Conservation (phyloP, 139 green algal genomes). For the Tetradesmus lagerheimii region DNA sequence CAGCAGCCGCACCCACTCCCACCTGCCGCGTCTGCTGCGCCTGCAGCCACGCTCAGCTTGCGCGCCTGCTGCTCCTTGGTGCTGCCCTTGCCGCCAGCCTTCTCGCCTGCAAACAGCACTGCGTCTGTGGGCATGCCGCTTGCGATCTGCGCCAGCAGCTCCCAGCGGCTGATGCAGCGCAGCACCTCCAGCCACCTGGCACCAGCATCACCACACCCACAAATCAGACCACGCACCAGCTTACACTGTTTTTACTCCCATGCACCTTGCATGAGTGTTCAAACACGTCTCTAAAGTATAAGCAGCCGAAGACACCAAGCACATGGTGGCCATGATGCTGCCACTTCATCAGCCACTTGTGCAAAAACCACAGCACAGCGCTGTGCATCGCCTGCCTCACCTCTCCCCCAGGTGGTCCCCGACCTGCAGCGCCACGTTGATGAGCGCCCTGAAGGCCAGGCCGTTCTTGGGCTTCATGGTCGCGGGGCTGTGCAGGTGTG, state of each 20-base stretch:
- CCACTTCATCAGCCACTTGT: too few relatives aligned
- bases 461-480: conserved; percentile 89
- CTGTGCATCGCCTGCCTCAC: conserved; percentile 29
- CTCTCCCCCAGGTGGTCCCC: conserved; percentile 83
- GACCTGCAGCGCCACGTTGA: conserved; percentile 79
- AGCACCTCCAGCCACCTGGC: conserved; percentile 91
- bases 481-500: conserved; percentile 70
- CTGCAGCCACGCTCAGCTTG: not conserved
- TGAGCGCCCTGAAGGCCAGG: conserved; percentile 85
- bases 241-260: too few relatives aligned
- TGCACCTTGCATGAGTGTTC: too few relatives aligned
- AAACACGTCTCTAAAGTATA: too few relatives aligned
- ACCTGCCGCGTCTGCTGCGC: not conserved
- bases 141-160: conserved; percentile 91
- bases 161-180: conserved; percentile 93
- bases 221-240: too few relatives aligned
- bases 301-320: too few relatives aligned
- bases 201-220: too few relatives aligned
- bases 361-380: too few relatives aligned
- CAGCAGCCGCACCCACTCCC: not conserved
- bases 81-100: conserved; percentile 1
- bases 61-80: conserved; percentile 24
- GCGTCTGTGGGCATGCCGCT: conserved; percentile 89
- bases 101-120: conserved; percentile 81
- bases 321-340: too few relatives aligned